Evolutionary conservation across 2,329 filamentous ascomycete genomes (phyloP).

Genomic region (Rhinocladiella similis): DNA sequence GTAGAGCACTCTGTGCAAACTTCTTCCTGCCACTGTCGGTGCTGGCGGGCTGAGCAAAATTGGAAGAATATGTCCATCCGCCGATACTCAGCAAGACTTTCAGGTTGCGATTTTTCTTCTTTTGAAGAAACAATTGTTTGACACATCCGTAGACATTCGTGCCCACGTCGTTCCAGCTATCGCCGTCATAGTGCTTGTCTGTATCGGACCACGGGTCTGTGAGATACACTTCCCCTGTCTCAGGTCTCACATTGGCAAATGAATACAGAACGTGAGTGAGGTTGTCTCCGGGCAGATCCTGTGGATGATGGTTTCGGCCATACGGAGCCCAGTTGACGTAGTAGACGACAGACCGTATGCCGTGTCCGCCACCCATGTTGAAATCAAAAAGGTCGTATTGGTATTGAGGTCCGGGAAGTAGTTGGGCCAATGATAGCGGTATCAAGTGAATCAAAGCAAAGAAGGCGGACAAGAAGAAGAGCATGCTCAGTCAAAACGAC

Average conservation of each 20-base stretch:
- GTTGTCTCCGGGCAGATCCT: constrained; percentile 76
- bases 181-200: constrained; percentile 67
- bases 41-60: constrained; percentile 68
- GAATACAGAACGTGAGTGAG: constrained; percentile 89
- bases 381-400: not conserved
- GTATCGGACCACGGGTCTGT: constrained; percentile 69
- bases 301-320: constrained; percentile 77
- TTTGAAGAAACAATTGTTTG: constrained; percentile 74
- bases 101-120: constrained; percentile 72
- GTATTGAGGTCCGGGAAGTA: constrained; percentile 7
- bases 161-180: constrained; percentile 67
- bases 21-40: constrained; percentile 60
- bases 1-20: constrained; percentile 72
- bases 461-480: constrained; percentile 22
- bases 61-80: constrained; percentile 76
- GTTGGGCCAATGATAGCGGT: constrained; percentile 29
- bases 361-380: constrained; percentile 24
- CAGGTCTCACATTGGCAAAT: constrained; percentile 81
- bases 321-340: constrained; percentile 68
- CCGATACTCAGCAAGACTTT: constrained; percentile 83
- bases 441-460: constrained; percentile 32
- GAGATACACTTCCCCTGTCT: constrained; percentile 77
- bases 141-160: constrained; percentile 74
- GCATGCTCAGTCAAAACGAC: constrained; percentile 3
- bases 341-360: constrained; percentile 41